Base-by-base conservation (phyloP, 1,139 yeast species). In the Zygoascus sp. region DNA sequence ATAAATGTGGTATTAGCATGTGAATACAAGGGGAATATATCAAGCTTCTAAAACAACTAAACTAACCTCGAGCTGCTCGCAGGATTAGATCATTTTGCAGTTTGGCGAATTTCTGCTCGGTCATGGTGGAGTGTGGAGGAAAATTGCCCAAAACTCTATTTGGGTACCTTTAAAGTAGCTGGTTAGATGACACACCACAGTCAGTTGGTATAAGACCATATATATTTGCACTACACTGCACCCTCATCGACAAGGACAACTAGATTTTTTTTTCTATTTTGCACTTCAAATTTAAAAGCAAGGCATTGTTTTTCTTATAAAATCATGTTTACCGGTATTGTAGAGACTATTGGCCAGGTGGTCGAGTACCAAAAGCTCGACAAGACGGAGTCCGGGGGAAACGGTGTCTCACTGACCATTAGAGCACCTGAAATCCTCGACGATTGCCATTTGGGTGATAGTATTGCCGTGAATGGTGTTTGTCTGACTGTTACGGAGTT, bases 261-360 rank as follows among this genome's bases (percentile, higher is more conserved):
- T 23, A 23, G 27, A 7, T n/a, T n/a, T n/a, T n/a, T n/a, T n/a
- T n/a, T n/a, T n/a, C n/a, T n/a, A n/a, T n/a, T n/a, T n/a, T n/a
- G n/a, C n/a, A n/a, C n/a, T n/a, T n/a, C n/a, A n/a, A n/a, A n/a
- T n/a, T n/a, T n/a, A n/a, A n/a, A n/a, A n/a, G n/a, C n/a, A n/a
- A n/a, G n/a, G n/a, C n/a, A n/a, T n/a, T n/a, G n/a, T n/a, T n/a
- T n/a, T n/a, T n/a, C n/a, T n/a, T n/a, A n/a, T n/a, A n/a, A n/a
- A n/a, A n/a, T n/a, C n/a, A 92, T 92, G 98, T 92, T 92, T 61
- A 92, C 98, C 0, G 98, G 98, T 32, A 79, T 92, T 46, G 94
- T 92, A 5, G 98, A 92, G 65, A 75, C 74, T 30, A 80, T 89
- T 23, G 98, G 97, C 16, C 67, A 74, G 11, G 80, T 82, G 2